phyloP scores from a whole-genome alignment of 1,284 basidiomycete genomes.

The Ceratobasidium sp. region DNA sequence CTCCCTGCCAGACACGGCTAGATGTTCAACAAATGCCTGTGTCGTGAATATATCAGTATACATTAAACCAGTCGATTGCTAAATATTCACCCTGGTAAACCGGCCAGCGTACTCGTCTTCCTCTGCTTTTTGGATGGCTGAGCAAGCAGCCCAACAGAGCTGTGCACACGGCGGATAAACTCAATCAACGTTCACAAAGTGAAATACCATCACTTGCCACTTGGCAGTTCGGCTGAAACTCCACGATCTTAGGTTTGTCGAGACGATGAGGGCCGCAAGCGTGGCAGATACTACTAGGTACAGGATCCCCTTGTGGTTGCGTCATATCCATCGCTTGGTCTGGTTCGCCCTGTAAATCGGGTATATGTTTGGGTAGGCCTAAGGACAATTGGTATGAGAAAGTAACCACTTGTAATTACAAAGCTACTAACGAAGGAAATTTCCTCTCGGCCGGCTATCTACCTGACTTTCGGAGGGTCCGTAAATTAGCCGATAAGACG shows the following conservation, averaged over 20 bases:
- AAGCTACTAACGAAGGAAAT: no score
- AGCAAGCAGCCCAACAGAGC: conserved; percentile 39
- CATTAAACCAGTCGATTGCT: no score
- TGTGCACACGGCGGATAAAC: neutral
- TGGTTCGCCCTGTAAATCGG: neutral
- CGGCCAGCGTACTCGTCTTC: neutral
- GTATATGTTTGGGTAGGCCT: neutral
- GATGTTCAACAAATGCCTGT: conserved; percentile 14
- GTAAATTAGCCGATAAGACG: no score
- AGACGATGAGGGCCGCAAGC: neutral
- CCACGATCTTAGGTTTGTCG: neutral
- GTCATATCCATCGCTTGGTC: neutral
- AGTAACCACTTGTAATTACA: no score
- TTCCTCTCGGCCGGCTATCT: no score
- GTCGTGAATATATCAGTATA: neutral
- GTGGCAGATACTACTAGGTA: no score
- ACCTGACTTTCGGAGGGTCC: no score
- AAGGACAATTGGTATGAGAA: neutral
- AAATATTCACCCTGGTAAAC: neutral
- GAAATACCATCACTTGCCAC: conserved; percentile 13
- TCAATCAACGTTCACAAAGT: neutral
- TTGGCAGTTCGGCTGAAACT: neutral
- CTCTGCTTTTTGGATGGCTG: neutral
- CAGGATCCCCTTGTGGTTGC: neutral
- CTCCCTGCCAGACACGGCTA: neutral